phyloP scores from a whole-genome alignment of 306 rosid species.

The Medicago ruthenica region DNA sequence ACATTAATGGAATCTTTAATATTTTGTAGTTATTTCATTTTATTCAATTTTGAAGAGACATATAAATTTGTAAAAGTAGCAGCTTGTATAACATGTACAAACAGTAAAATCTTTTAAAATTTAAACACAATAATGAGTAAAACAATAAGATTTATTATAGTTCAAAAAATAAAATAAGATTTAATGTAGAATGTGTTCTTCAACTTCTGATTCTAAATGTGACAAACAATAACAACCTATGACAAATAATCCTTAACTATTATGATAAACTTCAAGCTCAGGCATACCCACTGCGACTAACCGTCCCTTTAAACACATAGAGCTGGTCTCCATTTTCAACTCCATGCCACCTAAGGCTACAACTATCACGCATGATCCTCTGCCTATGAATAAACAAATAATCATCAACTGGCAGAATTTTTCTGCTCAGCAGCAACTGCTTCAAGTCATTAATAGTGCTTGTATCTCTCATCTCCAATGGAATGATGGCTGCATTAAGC shows the following conservation, averaged over 20 bases:
- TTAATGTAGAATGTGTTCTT: neutral
- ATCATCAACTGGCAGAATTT: conserved; percentile 67
- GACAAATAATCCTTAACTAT: neutral
- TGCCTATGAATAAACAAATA: conserved; percentile 88
- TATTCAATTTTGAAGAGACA: neutral
- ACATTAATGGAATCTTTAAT: neutral
- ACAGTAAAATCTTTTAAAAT: neutral
- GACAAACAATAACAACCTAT: neutral
- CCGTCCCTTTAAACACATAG: conserved; percentile 77
- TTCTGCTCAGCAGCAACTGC: conserved; percentile 61
- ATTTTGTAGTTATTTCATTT: neutral
- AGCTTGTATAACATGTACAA: neutral
- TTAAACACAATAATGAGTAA: conserved; percentile 5
- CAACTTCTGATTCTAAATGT: neutral
- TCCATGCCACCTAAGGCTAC: conserved; percentile 88
- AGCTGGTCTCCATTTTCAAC: conserved; percentile 82
- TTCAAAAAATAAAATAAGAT: no score
- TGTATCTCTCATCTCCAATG: conserved; percentile 69
- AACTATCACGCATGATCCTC: conserved; percentile 80
- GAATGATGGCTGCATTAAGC: conserved; percentile 75
- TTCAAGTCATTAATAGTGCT: conserved; percentile 68
- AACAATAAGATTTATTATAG: neutral
- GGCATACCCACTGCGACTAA: conserved; percentile 48
- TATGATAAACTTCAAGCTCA: conserved; percentile 9
- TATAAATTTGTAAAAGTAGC: conserved; percentile 17